Evolutionary conservation across 257 asterid species (phyloP), one percentile per base, ranked within the genome.

Genomic region (Capsicum baccatum): DNA sequence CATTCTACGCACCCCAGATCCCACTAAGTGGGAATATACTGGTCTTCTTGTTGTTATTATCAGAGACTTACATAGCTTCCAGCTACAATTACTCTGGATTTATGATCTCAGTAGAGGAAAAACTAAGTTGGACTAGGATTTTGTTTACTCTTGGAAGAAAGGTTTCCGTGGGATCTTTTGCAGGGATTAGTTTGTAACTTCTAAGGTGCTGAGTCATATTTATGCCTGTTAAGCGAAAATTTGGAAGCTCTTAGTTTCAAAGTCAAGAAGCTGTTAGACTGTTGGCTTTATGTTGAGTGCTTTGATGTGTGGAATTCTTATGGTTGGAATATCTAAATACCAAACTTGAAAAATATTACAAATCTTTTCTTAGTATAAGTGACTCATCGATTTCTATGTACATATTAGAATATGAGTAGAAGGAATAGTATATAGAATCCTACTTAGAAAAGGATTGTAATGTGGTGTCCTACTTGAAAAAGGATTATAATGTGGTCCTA

Each of bases 271-370:
- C 48, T 76, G 54, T 76, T 76, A 76, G 50, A 26, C 14, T 0
- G 64, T 8, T 76, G 81, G 26, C 81, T 26, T 7, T 76, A 33
- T 26, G 48, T 76, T 76, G 63, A 76, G 5, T 26, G 64, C 64
- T 78, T 54, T 54, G 50, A 78, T 78, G 9, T 78, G 15, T 52
- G 58, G 10, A 71, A 71, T 17, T 57, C 79, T 71, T 44, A 47
- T 47, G 64, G 81, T 52, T 76, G 62, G 81, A 50, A 76, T 76
- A 9, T 76, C 47, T 52, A 52, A 50, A 26, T 52, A 76, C 62
- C 81, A 74, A 50, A 50, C 60, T 19, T 74, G 80, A 74, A 50
- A 60, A 74, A 74, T 13, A 50, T 21, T 48, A 21, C 47, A 58
- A 71, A 68, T 71, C 9, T 5, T 71, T 21, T 13, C 47, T 74